Percentiles rank a stretch among this genome's conserved stretches.
Evolutionary conservation across 805 yeast genomes (phyloP).

Genomic region (Wickerhamiella spandovensis): DNA sequence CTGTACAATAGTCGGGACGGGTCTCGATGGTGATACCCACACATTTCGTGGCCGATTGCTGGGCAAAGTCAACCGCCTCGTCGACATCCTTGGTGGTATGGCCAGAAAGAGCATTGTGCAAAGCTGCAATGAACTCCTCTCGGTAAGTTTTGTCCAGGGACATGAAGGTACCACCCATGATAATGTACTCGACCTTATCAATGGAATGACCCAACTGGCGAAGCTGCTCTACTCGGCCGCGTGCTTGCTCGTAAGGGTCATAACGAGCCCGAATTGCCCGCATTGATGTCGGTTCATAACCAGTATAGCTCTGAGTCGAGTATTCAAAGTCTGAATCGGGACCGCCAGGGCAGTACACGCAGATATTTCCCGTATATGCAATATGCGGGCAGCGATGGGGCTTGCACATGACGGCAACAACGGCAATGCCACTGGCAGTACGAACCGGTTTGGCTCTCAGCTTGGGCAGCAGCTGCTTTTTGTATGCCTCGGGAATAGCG

Average conservation of each 20-base stretch:
- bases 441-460: slow-evolving; percentile 97
- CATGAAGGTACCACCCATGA: slow-evolving; percentile 99
- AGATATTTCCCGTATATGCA: slow-evolving; percentile 95
- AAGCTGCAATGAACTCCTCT: slow-evolving; percentile 73
- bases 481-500: slow-evolving; percentile 92
- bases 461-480: slow-evolving; percentile 80
- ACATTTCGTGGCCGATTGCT: slow-evolving; percentile 90
- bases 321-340: slow-evolving; percentile 98
- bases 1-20: slow-evolving; percentile 96
- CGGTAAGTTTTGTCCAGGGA: slow-evolving; percentile 80
- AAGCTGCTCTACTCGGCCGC: slow-evolving; percentile 93
- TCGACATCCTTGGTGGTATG: slow-evolving; percentile 75
- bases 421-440: slow-evolving; percentile 97
- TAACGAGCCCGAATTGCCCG: slow-evolving; percentile 97
- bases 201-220: slow-evolving; percentile 92
- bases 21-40: slow-evolving; percentile 98
- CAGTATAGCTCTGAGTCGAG: slow-evolving; percentile 95
- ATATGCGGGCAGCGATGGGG: slow-evolving; percentile 99
- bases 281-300: slow-evolving; percentile 98
- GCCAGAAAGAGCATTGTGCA: slow-evolving; percentile 93
- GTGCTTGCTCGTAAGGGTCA: slow-evolving; percentile 96
- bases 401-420: slow-evolving; percentile 98
- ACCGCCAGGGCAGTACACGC: slow-evolving; percentile 98
- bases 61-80: slow-evolving; percentile 83
- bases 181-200: slow-evolving; percentile 92